Percentiles rank a stretch among this genome's conserved stretches.
These are phyloP conservation scores for Chytriomyces hyalinus DNA, from an alignment of 192 early-diverging fungal genomes.

Conservation along the genomic window DNA sequence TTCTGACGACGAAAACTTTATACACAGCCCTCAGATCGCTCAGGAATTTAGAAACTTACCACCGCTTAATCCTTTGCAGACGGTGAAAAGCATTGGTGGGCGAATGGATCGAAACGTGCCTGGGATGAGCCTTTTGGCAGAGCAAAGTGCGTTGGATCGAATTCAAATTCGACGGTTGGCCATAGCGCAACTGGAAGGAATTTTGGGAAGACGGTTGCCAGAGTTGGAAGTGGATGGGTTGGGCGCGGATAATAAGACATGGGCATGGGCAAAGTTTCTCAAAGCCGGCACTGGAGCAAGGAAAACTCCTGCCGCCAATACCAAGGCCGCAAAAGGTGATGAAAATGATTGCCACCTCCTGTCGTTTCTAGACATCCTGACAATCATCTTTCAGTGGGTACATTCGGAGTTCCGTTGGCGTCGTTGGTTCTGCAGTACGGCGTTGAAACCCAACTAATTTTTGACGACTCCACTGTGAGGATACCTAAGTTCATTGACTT, in stretches of 20 bases:
- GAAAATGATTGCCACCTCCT: not conserved
- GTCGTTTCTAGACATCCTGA: slow-evolving; percentile 10
- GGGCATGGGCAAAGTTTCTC: slow-evolving; percentile 63
- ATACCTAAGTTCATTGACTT: slow-evolving; percentile 88
- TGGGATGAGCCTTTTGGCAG: slow-evolving; percentile 29
- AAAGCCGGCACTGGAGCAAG: not conserved
- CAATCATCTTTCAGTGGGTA: slow-evolving; percentile 62
- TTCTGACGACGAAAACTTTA: slow-evolving; percentile 8
- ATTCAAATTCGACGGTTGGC: slow-evolving; percentile 87
- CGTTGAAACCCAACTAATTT: slow-evolving; percentile 39
- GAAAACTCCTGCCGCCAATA: not conserved
- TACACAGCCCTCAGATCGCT: not conserved
- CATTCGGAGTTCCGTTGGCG: slow-evolving; percentile 91
- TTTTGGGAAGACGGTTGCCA: slow-evolving; percentile 58
- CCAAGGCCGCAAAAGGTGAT: slow-evolving; percentile 22
- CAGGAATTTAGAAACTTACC: slow-evolving; percentile 9
- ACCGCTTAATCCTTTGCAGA: not conserved
- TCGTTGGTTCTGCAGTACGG: slow-evolving; percentile 82
- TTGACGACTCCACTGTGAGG: slow-evolving; percentile 53
- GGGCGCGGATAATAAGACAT: slow-evolving; percentile 69
- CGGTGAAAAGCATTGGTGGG: not conserved
- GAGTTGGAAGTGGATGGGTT: slow-evolving; percentile 9
- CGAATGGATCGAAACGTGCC: not conserved
- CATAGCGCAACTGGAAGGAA: slow-evolving; percentile 71
- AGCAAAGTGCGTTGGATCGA: slow-evolving; percentile 78